A percentile compares a stretch with the other conserved stretches of the same genome.
Evolutionary conservation across 169 alveolate genomes (phyloP).

Genomic region (Plasmodium coatneyi): DNA sequence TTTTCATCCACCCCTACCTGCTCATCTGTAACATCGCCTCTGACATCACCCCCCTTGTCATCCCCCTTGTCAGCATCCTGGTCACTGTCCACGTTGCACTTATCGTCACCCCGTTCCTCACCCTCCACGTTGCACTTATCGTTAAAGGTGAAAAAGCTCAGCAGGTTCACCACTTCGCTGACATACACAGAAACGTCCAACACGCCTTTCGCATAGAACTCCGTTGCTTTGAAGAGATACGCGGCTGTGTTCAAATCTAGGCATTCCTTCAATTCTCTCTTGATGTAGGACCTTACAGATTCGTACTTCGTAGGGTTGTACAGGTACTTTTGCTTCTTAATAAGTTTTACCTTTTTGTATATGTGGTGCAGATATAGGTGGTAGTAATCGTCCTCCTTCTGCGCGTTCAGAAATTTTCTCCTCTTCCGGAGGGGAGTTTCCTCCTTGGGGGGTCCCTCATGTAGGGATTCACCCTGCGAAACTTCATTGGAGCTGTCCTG

Average conservation of each 20-base stretch:
- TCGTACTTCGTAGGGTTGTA: constrained; percentile 62
- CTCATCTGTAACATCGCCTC: neutral
- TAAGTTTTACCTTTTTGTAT: constrained; percentile 39
- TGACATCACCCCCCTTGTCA: neutral
- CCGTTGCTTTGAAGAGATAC: constrained; percentile 45
- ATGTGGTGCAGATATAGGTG: constrained; percentile 59
- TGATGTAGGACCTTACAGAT: constrained; percentile 49
- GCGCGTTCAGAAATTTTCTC: constrained; percentile 31
- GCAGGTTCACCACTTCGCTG: constrained; percentile 32
- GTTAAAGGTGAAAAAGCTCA: constrained; percentile 59
- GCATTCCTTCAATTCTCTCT: constrained; percentile 65
- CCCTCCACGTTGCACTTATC: neutral
- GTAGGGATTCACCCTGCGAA: neutral
- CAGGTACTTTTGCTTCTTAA: constrained; percentile 44
- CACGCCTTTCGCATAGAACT: constrained; percentile 24
- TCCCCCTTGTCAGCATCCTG: no score
- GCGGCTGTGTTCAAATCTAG: constrained; percentile 53
- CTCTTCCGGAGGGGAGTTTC: neutral
- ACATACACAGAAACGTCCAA: constrained; percentile 68
- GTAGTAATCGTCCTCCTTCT: constrained; percentile 52
- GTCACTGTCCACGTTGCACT: neutral
- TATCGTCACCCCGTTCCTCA: neutral
- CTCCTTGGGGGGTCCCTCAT: neutral
- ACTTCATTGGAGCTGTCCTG: neutral
- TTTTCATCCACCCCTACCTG: neutral